Conservation (phyloP, 176 grass and related monocot species). For the Bromus sterilis region DNA sequence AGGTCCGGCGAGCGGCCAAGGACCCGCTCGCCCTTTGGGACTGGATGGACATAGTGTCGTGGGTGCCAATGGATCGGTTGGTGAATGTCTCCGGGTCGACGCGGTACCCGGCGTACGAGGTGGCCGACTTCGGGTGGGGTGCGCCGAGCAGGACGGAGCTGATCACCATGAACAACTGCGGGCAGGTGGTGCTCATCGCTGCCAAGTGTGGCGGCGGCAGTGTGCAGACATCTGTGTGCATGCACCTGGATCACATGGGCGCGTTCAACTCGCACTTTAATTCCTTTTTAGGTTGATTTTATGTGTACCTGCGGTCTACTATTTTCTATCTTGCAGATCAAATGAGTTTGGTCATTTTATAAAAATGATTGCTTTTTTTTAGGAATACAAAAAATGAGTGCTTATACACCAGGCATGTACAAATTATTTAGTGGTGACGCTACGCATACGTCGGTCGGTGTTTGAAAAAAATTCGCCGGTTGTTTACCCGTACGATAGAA, state of each 20-base stretch:
- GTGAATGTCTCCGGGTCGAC: not conserved
- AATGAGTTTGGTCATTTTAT: too few species aligned
- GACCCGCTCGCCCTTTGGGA: not conserved
- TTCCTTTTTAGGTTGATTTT: not conserved
- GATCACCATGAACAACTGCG: not conserved
- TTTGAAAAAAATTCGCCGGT: too few species aligned
- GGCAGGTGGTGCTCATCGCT: not conserved
- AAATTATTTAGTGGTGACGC: too few species aligned
- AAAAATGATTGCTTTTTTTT: too few species aligned
- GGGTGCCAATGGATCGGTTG: not conserved
- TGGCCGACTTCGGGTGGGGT: not conserved
- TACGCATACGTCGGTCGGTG: too few species aligned
- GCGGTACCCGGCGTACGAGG: not conserved
- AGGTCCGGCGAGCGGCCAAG: not conserved
- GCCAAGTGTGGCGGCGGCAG: not conserved
- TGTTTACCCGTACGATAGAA: too few species aligned
- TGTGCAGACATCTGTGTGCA: not conserved
- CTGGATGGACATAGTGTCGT: not conserved
- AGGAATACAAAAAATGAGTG: too few species aligned
- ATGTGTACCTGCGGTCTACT: not conserved
- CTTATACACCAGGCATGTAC: too few species aligned
- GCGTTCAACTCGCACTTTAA: not conserved
- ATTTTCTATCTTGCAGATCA: too few species aligned
- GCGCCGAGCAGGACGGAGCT: not conserved
- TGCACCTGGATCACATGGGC: not conserved